phyloP scores from a whole-genome alignment of 768 basidiomycete species.

The Trametes gibbosa region DNA sequence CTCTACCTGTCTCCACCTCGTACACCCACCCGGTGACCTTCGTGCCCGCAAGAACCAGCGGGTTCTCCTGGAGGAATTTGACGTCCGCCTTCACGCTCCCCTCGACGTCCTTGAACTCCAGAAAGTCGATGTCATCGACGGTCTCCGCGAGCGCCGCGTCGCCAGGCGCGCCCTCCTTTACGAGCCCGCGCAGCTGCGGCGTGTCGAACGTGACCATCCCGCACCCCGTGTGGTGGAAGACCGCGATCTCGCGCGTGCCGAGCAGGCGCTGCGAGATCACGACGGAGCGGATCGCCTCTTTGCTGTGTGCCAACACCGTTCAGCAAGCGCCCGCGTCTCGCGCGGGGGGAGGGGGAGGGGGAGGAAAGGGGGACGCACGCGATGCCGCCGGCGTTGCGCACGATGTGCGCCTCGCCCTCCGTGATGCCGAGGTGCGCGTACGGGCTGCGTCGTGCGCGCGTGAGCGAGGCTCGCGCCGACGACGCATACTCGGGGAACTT shows the following conservation, averaged over 20 bases:
- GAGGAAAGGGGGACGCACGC: slow-evolving; percentile 41
- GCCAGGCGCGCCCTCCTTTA: slow-evolving; percentile 45
- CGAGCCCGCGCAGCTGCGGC: slow-evolving; percentile 44
- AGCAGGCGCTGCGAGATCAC: slow-evolving; percentile 72
- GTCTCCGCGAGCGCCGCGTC: slow-evolving; percentile 23
- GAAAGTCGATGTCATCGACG: slow-evolving; percentile 51
- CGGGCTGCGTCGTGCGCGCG: slow-evolving; percentile 37
- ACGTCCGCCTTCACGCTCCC: slow-evolving; percentile 58
- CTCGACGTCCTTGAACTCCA: slow-evolving; percentile 52
- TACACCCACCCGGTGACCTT: slow-evolving; percentile 66
- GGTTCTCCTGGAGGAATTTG: slow-evolving; percentile 51
- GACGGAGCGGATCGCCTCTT: slow-evolving; percentile 63
- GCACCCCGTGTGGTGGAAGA: slow-evolving; percentile 72
- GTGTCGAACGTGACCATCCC: slow-evolving; percentile 68
- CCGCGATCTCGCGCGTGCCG: slow-evolving; percentile 63
- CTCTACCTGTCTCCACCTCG: slow-evolving; percentile 61
- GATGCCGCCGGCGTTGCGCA: slow-evolving; percentile 69
- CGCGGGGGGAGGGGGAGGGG: background rate
- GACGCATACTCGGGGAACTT: no score
- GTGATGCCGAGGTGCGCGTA: slow-evolving; percentile 57
- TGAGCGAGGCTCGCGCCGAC: background rate
- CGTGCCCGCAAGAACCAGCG: slow-evolving; percentile 52
- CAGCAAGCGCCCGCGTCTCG: background rate
- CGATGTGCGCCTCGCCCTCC: slow-evolving; percentile 69
- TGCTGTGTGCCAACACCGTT: slow-evolving; percentile 35